Percentiles rank a stretch among this genome's conserved stretches.
Evolutionary conservation across 1,284 basidiomycete species (phyloP).

Genomic region (Puccinia brachypodii): DNA sequence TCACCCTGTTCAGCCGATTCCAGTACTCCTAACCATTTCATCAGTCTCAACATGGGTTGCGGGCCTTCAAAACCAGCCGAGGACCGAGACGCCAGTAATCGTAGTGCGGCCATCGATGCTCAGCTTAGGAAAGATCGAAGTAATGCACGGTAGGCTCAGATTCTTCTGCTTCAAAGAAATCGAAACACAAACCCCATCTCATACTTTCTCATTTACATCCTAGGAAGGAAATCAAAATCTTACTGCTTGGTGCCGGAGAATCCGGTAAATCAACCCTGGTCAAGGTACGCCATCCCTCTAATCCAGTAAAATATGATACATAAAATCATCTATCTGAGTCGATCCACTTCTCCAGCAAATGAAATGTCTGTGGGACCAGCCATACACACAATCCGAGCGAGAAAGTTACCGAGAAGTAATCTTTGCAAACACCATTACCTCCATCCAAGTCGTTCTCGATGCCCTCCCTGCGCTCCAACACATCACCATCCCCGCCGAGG

Average conservation of each 20-base stretch:
- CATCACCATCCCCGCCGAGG: constrained; percentile 1
- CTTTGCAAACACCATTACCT: constrained; percentile 35
- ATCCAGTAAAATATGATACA: too few species aligned
- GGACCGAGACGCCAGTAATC: constrained; percentile 30
- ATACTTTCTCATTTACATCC: background rate
- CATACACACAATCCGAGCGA: constrained; percentile 13
- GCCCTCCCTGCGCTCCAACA: constrained; percentile 18
- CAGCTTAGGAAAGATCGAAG: constrained; percentile 42
- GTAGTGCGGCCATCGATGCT: constrained; percentile 40
- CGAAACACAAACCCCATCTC: background rate
- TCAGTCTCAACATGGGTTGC: constrained; percentile 25
- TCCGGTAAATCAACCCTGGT: constrained; percentile 89
- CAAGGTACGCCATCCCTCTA: constrained; percentile 64
- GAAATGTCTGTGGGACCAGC: constrained; percentile 40
- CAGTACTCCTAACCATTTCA: background rate
- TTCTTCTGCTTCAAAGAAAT: background rate
- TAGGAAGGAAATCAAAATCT: constrained; percentile 53
- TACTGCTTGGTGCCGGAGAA: constrained; percentile 87
- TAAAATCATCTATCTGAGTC: too few species aligned
- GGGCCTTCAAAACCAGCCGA: constrained; percentile 10
- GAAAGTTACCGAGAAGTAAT: constrained; percentile 36
- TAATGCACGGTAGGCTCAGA: constrained; percentile 34
- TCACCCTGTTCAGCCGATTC: too few species aligned
- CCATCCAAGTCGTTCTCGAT: constrained; percentile 40
- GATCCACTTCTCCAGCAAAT: constrained; percentile 19